phyloP scores from a whole-genome alignment of 2,329 filamentous ascomycete genomes.

The Aspergillus sp. region DNA sequence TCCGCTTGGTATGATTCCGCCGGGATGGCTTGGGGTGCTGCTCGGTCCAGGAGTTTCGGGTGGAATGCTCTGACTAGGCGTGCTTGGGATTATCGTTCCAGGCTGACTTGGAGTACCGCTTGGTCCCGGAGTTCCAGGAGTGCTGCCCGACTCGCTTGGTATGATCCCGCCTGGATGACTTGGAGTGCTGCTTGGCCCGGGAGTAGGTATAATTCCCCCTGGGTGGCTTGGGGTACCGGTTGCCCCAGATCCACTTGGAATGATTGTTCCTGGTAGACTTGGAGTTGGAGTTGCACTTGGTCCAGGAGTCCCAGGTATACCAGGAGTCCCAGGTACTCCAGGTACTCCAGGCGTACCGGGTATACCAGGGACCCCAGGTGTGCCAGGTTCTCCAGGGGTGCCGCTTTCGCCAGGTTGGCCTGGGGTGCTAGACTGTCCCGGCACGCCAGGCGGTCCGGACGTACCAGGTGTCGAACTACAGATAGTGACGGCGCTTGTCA shows the following conservation, averaged over 20 bases:
- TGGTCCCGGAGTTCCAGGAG: neutral
- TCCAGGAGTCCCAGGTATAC: neutral
- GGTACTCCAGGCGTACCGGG: neutral
- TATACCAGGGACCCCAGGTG: neutral
- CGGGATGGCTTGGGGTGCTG: neutral
- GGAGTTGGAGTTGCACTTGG: neutral
- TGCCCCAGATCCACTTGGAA: neutral
- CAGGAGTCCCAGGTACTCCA: neutral
- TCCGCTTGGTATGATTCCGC: no score
- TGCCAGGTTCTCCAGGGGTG: neutral
- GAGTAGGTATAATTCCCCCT: neutral
- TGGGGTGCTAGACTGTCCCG: neutral
- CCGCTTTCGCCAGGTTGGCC: neutral
- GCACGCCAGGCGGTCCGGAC: neutral
- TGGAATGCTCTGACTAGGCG: neutral
- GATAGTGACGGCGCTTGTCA: constrained; percentile 13
- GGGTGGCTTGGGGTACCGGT: neutral
- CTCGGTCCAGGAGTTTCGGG: neutral
- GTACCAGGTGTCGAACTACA: neutral
- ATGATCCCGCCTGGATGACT: no score
- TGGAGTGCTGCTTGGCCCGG: neutral
- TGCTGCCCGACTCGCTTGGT: no score
- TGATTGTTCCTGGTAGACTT: neutral
- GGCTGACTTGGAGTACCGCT: neutral
- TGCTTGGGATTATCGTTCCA: neutral